Conservation (phyloP, 208 protist genomes). For the Endotrypanum monterogeii region DNA sequence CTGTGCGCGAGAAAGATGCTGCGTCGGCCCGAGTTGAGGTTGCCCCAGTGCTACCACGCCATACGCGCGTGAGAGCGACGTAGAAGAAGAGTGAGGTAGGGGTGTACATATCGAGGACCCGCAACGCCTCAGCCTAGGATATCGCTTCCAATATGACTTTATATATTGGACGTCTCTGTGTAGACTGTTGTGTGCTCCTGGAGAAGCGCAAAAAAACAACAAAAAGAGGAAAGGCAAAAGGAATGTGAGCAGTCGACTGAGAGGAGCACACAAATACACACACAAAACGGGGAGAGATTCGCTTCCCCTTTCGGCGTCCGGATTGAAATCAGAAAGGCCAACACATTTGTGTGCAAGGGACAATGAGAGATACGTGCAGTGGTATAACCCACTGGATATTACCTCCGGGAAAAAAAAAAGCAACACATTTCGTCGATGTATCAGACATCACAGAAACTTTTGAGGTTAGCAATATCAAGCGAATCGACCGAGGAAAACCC, state of each 20-base stretch:
- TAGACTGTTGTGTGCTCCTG: too few relatives aligned
- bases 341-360: too few relatives aligned
- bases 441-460: background rate
- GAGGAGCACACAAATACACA: too few relatives aligned
- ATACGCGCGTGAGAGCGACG: constrained; percentile 19
- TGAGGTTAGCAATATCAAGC: background rate
- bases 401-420: too few relatives aligned
- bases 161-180: background rate
- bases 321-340: too few relatives aligned
- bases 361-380: too few relatives aligned
- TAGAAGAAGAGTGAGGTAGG: constrained; percentile 13
- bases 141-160: background rate
- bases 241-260: background rate
- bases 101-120: constrained; percentile 3
- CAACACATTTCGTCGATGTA: background rate
- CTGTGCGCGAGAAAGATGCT: background rate
- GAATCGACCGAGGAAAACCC: background rate
- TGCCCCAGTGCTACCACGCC: background rate
- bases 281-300: too few relatives aligned
- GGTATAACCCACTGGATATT: too few relatives aligned
- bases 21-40: background rate
- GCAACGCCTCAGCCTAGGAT: background rate
- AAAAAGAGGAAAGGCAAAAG: background rate
- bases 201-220: background rate
- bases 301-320: too few relatives aligned